Evolutionary conservation across 139 green algal species (phyloP).

Genomic region (Chlamydomonas incerta): DNA sequence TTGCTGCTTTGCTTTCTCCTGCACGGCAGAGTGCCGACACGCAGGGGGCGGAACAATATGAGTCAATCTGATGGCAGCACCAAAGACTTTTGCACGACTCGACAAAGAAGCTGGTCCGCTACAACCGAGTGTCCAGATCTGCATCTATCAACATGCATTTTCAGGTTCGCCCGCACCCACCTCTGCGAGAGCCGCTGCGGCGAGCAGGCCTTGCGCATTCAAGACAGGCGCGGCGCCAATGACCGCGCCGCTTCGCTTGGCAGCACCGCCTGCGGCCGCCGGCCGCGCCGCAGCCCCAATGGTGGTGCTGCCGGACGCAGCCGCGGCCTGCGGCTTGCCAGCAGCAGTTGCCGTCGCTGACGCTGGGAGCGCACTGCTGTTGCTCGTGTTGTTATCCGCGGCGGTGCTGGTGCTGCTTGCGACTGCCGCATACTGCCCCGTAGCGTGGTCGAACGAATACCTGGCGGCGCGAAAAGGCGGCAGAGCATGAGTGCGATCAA

Average conservation of each 20-base stretch:
- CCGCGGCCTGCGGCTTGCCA: not conserved
- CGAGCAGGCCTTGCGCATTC: slow-evolving; percentile 44
- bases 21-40: not conserved
- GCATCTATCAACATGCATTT: not conserved
- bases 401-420: not conserved
- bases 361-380: not conserved
- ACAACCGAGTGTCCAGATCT: not conserved
- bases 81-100: not conserved
- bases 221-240: slow-evolving; percentile 50
- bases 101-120: not conserved
- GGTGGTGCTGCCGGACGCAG: too few species aligned
- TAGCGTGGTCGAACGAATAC: slow-evolving; percentile 64
- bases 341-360: not conserved
- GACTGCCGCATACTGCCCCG: slow-evolving; percentile 60
- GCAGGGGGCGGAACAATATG: not conserved
- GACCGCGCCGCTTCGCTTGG: slow-evolving; percentile 28
- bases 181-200: slow-evolving; percentile 10
- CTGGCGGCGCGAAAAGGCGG: slow-evolving; percentile 46
- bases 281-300: not conserved
- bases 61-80: too few species aligned
- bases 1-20: not conserved
- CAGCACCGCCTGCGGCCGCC: not conserved
- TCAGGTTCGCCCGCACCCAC: not conserved
- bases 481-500: too few species aligned
- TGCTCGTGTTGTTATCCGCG: not conserved